Evolutionary conservation across 495 filamentous ascomycete genomes (phyloP).

Genomic region (Melanomma pulvis-pyrius): DNA sequence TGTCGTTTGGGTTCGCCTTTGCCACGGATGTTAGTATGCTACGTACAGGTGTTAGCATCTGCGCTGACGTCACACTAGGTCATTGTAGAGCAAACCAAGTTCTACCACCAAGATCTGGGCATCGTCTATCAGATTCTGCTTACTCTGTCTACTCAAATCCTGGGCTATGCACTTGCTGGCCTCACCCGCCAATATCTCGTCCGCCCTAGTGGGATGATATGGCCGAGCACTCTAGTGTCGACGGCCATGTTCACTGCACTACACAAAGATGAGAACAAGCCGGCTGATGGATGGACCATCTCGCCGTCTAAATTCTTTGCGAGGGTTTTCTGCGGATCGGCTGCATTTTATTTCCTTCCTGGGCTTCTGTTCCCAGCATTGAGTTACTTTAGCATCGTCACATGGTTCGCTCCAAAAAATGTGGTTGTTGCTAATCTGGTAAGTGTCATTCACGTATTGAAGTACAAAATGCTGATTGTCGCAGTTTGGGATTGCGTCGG

Average conservation of each 20-base stretch:
- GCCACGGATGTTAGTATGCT: conserved; percentile 63
- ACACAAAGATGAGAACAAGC: conserved; percentile 77
- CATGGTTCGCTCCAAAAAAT: conserved; percentile 84
- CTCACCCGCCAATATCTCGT: conserved; percentile 78
- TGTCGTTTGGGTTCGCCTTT: conserved; percentile 89
- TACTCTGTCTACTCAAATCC: conserved; percentile 80
- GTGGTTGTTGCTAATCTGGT: conserved; percentile 74
- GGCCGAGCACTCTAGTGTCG: conserved; percentile 86
- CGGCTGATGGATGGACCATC: conserved; percentile 83
- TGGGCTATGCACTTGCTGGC: conserved; percentile 83
- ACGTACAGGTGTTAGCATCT: background rate
- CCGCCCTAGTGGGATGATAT: conserved; percentile 85
- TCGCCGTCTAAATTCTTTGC: conserved; percentile 84
- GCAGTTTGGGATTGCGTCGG: conserved; percentile 78
- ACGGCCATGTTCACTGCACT: conserved; percentile 84
- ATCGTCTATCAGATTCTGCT: conserved; percentile 79
- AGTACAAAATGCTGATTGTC: background rate
- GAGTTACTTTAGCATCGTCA: conserved; percentile 87
- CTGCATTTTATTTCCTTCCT: conserved; percentile 79
- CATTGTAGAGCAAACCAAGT: conserved; percentile 84
- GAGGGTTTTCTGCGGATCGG: conserved; percentile 38
- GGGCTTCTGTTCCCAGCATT: conserved; percentile 83
- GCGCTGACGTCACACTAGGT: conserved; percentile 49
- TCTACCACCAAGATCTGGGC: conserved; percentile 76
- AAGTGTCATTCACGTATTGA: conserved; percentile 5